Base-by-base conservation (phyloP, 495 filamentous ascomycete species). In the Viridothelium virens region DNA sequence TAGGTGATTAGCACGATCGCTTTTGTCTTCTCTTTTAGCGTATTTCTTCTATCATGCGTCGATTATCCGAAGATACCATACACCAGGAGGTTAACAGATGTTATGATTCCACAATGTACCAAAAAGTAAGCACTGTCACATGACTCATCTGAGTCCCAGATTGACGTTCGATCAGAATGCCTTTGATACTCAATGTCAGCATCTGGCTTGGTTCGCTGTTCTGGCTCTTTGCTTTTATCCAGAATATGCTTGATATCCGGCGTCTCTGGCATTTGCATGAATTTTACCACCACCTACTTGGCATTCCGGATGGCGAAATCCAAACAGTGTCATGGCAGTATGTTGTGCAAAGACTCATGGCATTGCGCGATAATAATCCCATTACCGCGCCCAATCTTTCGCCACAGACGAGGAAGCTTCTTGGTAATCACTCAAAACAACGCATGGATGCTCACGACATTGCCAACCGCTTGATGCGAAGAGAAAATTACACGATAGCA, bases 301-400 rank as follows among this genome's bases (percentile, higher is more conserved):
- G 88, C 38, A 88, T 98, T 39, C 89, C 90, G 2, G 95, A 97
- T 70, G 79, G 85, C 31, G 95, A 98, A 67, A 95, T 98, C 73
- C 95, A 97, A 76, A 96, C 92, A 0, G 88, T 97, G 39, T 91
- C 91, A 7, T 98, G 94, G 94, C 91, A 97, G 74, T 89, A 95
- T 67, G 84, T 97, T 41, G 93, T 98, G 53, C 88, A 85, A 44
- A 88, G 92, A 56, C 79, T 98, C 64, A 97, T 97, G 87, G 82
- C 84, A 14, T 76, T 97, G 6, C 81, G 95, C 70, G 92, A 97
- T 75, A 82, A 87, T 44, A 98, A 98, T 71, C 86, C 91, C 36
- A 83, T 86, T 53, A 96, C 92, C 16, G 90, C 91, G 2, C 84
- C 85, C 14, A 83, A 84, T 12, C 72, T 87, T n/a, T 81, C 82